phyloP scores from a whole-genome alignment of 2,329 filamentous ascomycete species.

The Fusarium sp. region DNA sequence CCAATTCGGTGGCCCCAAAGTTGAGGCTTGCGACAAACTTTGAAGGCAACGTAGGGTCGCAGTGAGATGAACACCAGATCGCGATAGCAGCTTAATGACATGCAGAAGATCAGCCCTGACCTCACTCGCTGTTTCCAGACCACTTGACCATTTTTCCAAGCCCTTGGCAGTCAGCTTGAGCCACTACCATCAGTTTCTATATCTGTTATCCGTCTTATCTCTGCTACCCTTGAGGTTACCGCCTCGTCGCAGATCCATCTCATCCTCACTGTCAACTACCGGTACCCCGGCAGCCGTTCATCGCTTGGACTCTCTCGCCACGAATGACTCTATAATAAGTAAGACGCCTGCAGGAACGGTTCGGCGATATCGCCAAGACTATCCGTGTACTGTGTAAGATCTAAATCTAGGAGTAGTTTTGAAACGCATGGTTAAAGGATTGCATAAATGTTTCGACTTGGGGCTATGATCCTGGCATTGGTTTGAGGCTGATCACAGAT shows the following conservation, averaged over 20 bases:
- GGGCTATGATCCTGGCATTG: not conserved
- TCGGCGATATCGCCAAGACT: not conserved
- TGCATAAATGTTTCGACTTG: not conserved
- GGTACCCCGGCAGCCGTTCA: not conserved
- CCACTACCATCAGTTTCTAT: not conserved
- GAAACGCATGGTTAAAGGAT: not conserved
- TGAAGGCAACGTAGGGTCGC: not conserved
- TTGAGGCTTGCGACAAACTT: conserved; percentile 12
- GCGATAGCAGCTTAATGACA: not conserved
- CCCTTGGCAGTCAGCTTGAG: not conserved
- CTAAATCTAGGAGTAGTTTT: not conserved
- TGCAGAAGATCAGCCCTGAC: conserved; percentile 7
- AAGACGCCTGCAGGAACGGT: not conserved
- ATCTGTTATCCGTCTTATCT: not conserved
- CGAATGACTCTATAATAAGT: not conserved
- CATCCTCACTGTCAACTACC: not conserved
- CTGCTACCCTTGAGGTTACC: not conserved
- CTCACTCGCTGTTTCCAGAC: not conserved
- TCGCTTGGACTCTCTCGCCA: not conserved
- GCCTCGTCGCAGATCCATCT: not conserved
- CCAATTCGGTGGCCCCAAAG: conserved; percentile 12
- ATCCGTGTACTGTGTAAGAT: not conserved
- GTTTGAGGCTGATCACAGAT: not conserved
- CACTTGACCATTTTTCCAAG: not conserved
- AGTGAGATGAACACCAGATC: not conserved